Percentiles rank a stretch among this genome's conserved stretches.
Evolutionary conservation across 2,329 filamentous ascomycete genomes (phyloP).

Genomic region (Pseudogymnoascus sp.): DNA sequence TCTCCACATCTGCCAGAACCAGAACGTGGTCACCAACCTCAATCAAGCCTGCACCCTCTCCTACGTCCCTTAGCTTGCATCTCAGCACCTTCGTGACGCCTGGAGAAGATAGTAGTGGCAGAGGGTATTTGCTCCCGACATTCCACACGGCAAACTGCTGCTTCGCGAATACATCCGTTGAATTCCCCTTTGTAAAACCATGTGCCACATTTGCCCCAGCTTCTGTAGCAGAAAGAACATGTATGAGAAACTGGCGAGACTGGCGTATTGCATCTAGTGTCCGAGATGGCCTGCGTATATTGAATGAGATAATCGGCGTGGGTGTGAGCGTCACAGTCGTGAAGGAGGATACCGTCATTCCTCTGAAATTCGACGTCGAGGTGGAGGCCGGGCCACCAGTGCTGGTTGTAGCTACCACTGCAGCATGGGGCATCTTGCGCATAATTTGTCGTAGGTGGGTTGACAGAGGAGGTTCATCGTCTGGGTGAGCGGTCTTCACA

Average conservation of each 20-base stretch:
- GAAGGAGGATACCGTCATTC: conserved; percentile 31
- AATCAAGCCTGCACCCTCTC: conserved; percentile 16
- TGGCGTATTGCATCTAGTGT: conserved; percentile 23
- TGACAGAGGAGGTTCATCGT: conserved; percentile 15
- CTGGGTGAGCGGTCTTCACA: neutral
- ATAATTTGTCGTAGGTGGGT: conserved; percentile 24
- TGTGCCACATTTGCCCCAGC: conserved; percentile 21
- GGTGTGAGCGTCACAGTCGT: conserved; percentile 26
- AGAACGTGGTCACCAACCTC: conserved; percentile 26
- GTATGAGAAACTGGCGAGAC: conserved; percentile 21
- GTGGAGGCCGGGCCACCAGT: neutral
- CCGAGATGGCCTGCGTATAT: conserved; percentile 26
- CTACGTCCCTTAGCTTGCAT: conserved; percentile 18
- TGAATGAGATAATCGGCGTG: conserved; percentile 28
- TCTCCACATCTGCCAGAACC: conserved; percentile 22
- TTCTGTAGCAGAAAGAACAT: conserved; percentile 20
- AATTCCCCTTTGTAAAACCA: conserved; percentile 22
- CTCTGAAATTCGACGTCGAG: conserved; percentile 13
- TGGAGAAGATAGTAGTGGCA: conserved; percentile 14
- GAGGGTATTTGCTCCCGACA: neutral
- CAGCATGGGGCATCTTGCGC: conserved; percentile 25
- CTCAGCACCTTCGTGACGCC: conserved; percentile 18
- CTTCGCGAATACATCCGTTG: conserved; percentile 9
- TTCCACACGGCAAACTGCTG: conserved; percentile 6
- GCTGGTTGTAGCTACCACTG: conserved; percentile 25